A percentile compares a stretch with the other conserved stretches of the same genome.
phyloP scores from a whole-genome alignment of 2,329 filamentous ascomycete species.

The Aspergillus pseudoviridinutans region DNA sequence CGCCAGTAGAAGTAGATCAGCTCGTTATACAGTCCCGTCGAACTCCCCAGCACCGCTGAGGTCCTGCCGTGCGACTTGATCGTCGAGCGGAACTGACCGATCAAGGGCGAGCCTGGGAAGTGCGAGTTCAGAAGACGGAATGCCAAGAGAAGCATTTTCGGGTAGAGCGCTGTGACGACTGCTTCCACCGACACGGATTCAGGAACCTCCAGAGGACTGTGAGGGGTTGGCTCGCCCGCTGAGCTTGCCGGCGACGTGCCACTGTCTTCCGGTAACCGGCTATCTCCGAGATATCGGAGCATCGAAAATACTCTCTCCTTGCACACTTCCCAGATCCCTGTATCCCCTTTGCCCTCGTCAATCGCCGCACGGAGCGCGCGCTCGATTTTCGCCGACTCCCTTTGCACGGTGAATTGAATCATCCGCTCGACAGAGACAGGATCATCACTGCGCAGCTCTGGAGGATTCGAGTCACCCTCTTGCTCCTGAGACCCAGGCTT shows the following conservation, averaged over 20 bases:
- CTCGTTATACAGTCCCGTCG: constrained; percentile 42
- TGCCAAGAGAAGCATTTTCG: constrained; percentile 37
- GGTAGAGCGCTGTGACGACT: constrained; percentile 38
- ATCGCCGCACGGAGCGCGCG: constrained; percentile 25
- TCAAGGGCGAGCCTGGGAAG: constrained; percentile 39
- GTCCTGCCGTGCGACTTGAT: constrained; percentile 39
- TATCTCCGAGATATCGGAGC: constrained; percentile 22
- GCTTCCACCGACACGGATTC: constrained; percentile 25
- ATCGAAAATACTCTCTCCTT: constrained; percentile 39
- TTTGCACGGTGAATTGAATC: constrained; percentile 24
- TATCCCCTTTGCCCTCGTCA: constrained; percentile 27
- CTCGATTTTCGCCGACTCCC: constrained; percentile 31
- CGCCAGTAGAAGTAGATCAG: constrained; percentile 42
- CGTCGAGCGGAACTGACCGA: constrained; percentile 37
- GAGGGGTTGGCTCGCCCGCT: not conserved
- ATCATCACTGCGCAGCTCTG: constrained; percentile 7
- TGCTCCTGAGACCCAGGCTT: not conserved
- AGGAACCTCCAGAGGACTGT: constrained; percentile 28
- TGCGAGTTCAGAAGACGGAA: constrained; percentile 38
- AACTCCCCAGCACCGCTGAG: constrained; percentile 42
- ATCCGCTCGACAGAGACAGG: constrained; percentile 18
- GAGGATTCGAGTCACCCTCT: constrained; percentile 1
- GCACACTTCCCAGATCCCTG: constrained; percentile 38
- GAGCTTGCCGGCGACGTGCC: not conserved
- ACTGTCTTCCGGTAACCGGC: not conserved